phyloP scores from a whole-genome alignment of 108 stramenopile genomes.

The Chaetoceros muelleri region DNA sequence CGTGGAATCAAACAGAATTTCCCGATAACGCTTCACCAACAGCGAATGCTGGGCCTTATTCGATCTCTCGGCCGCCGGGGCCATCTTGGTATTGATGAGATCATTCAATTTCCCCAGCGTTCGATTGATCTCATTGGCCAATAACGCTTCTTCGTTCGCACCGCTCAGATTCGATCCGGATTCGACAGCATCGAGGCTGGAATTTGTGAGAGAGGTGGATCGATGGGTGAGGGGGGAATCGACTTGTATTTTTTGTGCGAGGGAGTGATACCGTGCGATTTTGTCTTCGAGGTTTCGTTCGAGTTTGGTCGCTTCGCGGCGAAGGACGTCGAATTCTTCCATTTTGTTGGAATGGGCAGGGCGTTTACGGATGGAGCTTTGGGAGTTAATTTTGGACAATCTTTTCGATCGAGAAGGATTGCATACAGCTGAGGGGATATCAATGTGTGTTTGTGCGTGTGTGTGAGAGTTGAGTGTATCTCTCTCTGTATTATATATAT shows the following conservation, averaged over 20 bases:
- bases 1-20: conserved; percentile 69
- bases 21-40: conserved; percentile 72
- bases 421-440: too few species aligned
- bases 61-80: conserved; percentile 45
- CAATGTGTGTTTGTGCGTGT: too few species aligned
- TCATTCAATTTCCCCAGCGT: conserved; percentile 50
- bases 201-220: background rate
- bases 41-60: conserved; percentile 37
- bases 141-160: conserved; percentile 44
- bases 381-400: background rate
- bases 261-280: conserved; percentile 51
- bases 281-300: conserved; percentile 73
- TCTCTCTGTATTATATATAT: too few species aligned
- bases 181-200: conserved; percentile 45
- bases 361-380: background rate
- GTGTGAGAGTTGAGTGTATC: too few species aligned
- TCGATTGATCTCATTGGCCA: conserved; percentile 67
- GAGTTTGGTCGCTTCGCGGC: conserved; percentile 72
- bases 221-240: conserved; percentile 1
- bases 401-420: too few species aligned
- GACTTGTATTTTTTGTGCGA: background rate
- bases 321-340: conserved; percentile 59
- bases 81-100: conserved; percentile 50
- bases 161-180: conserved; percentile 36
- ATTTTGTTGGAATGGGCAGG: conserved; percentile 10